Percentiles rank a stretch among this genome's conserved stretches.
Evolutionary conservation across 306 rosid genomes (phyloP).

Genomic region (Dicorynia guianensis): DNA sequence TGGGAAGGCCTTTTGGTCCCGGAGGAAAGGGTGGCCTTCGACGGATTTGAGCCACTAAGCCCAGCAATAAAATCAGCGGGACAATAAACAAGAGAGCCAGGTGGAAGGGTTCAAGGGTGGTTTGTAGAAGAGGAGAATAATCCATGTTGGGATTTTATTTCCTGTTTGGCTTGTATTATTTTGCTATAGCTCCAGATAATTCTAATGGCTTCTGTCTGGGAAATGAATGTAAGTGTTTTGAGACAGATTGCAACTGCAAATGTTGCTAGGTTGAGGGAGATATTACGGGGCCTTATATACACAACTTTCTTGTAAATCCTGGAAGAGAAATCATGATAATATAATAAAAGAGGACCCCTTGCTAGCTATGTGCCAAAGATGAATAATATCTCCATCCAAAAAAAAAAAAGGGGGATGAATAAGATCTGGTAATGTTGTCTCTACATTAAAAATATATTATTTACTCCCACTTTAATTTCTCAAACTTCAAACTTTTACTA

Average conservation of each 20-base stretch:
- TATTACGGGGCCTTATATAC: conserved; percentile 44
- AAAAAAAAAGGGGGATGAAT: too few species aligned
- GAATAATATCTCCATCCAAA: too few species aligned
- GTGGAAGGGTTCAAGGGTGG: conserved; percentile 46
- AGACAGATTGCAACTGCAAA: conserved; percentile 43
- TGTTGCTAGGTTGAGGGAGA: conserved; percentile 46
- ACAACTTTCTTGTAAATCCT: background rate
- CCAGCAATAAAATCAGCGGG: conserved; percentile 48
- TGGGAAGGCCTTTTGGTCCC: conserved; percentile 80
- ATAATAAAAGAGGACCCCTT: background rate
- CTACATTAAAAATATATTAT: too few species aligned
- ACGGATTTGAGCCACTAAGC: conserved; percentile 31
- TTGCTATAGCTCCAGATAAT: too few species aligned
- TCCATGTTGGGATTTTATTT: conserved; percentile 42
- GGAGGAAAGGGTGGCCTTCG: conserved; percentile 68
- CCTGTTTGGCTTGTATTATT: background rate
- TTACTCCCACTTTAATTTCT: too few species aligned
- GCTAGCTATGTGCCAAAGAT: too few species aligned
- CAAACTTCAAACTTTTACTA: too few species aligned
- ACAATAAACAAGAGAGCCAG: conserved; percentile 29
- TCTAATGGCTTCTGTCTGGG: background rate
- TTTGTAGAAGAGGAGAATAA: conserved; percentile 15
- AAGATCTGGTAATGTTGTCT: too few species aligned
- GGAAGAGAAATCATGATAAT: background rate
- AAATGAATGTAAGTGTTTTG: background rate